Conservation (phyloP, 1,284 basidiomycete genomes). For the Athelia psychrophila region DNA sequence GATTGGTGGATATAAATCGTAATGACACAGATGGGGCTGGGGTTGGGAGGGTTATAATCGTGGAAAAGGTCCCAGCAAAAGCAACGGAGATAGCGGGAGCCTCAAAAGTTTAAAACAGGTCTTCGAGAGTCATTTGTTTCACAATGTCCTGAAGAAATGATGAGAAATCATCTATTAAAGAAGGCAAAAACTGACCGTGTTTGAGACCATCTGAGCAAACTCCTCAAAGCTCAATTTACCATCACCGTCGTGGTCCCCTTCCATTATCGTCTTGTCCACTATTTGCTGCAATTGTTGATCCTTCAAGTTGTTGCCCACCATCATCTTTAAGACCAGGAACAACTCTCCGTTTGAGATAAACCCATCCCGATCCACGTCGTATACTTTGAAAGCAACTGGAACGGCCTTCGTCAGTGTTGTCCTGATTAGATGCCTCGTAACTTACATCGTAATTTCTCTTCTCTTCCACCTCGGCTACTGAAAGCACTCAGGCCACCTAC, state of each 20-base stretch:
- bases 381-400: conserved; percentile 95
- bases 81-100: no score
- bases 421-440: conserved; percentile 12
- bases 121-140: conserved; percentile 98
- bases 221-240: conserved; percentile 97
- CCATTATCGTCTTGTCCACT: conserved; percentile 99
- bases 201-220: conserved; percentile 95
- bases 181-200: conserved; percentile 63
- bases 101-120: conserved; percentile 64
- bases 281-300: conserved; percentile 99
- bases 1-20: no score
- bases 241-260: conserved; percentile 97
- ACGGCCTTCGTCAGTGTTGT: background rate
- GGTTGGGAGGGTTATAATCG: no score
- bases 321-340: conserved; percentile 99
- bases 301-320: conserved; percentile 99
- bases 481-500: conserved; percentile 97
- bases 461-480: conserved; percentile 91
- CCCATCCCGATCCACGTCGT: conserved; percentile 97
- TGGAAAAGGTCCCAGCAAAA: no score
- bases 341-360: conserved; percentile 99
- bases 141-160: conserved; percentile 70
- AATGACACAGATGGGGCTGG: no score
- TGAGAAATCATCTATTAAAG: background rate
- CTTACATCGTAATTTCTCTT: conserved; percentile 95